phyloP scores from a whole-genome alignment of 805 yeast species.

The Starmerella apis region DNA sequence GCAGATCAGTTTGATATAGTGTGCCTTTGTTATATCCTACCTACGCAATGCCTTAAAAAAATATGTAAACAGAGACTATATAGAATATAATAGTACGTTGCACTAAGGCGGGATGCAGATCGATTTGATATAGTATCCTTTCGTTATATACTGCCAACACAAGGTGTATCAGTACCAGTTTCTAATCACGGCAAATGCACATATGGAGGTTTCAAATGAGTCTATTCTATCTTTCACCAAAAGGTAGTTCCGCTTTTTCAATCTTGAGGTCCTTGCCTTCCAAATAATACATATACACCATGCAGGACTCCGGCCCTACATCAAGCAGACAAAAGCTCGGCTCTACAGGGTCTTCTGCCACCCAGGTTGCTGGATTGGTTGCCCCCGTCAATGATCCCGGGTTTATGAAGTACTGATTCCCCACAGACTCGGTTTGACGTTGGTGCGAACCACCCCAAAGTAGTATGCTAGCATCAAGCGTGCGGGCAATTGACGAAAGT shows the following conservation, averaged over 20 bases:
- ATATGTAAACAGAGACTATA: no score
- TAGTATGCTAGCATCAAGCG: conserved; percentile 81
- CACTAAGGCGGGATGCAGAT: no score
- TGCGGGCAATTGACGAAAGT: conserved; percentile 69
- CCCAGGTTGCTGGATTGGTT: conserved; percentile 51
- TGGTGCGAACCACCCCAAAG: conserved; percentile 90
- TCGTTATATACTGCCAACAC: no score
- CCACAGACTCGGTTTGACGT: conserved; percentile 86
- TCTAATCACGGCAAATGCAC: no score
- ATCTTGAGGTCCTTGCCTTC: conserved; percentile 78
- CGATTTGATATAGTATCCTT: no score
- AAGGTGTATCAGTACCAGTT: no score
- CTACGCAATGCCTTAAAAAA: no score
- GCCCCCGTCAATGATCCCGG: conserved; percentile 98
- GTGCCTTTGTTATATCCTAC: no score
- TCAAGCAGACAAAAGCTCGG: conserved; percentile 88
- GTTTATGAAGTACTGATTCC: conserved; percentile 85
- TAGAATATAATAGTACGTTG: no score
- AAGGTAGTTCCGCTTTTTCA: conserved; percentile 58
- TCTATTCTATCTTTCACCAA: background rate
- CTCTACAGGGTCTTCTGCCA: conserved; percentile 35
- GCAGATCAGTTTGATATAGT: no score
- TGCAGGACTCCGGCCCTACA: conserved; percentile 66
- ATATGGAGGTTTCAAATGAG: no score
- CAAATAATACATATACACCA: conserved; percentile 74